Base-by-base conservation (phyloP, 768 basidiomycete genomes). In the Kwoniella sp. region DNA sequence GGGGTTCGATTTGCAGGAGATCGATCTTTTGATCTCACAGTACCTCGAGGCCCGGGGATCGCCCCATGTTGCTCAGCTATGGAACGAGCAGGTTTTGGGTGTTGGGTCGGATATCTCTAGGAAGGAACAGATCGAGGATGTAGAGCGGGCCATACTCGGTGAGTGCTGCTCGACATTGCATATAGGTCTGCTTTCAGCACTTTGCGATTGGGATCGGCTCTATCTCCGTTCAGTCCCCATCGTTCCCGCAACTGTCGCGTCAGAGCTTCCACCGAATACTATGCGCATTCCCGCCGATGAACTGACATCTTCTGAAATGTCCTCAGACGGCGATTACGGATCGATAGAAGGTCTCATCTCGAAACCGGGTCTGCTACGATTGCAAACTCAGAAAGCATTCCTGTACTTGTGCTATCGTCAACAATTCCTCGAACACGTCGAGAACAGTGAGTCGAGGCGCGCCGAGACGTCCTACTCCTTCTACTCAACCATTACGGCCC, bases 351-450 rank as follows among this genome's bases (percentile, higher is more conserved):
- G 53, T 4, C 41, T 81, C 7, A 50, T 78, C 1, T 63, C 63
- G 37, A 63, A 61, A 52, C 70, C 73, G 13, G 74, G 73, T 20
- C 51, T 76, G 25, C 63, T 73, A 9, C 65, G 67, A 37, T 65
- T 72, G 9, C 73, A 76, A 47, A 75, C 72, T 13, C 75, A 76
- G 53, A 75, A 73, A 48, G 75, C 79, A 1, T 75, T 79, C 57
- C 52, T 79, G 51, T 81, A 76, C 63, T 67, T 77, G 41, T 69
- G 76, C 48, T 79, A 75, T 58, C 59, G 77, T 3, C 78, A 81
- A 45, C 78, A 79, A 51, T 81, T 79, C 67, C 67, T 81, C 12
- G 79, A 81, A 56, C 71, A 75, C 60, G 67, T 78, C 22, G 77
- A 78, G 52, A 75, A 76, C 51, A 68, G 76, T 77, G 22, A 58